These are phyloP conservation scores for Phytopythium delawarense DNA, from an alignment of 352 stramenopile species.

Conservation along the genomic window DNA sequence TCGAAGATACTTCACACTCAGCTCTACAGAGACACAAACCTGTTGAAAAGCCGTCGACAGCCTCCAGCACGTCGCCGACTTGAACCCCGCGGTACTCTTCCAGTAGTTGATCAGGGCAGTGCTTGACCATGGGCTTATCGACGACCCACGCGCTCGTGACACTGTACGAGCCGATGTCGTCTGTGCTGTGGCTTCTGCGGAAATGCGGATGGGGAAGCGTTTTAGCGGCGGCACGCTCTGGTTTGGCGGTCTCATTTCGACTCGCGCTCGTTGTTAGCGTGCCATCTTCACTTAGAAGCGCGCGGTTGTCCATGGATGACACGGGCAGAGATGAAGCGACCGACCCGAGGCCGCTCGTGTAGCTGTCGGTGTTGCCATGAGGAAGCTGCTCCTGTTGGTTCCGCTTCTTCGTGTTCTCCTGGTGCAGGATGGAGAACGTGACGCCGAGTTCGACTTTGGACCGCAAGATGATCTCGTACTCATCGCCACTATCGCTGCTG, in stretches of 20 bases:
- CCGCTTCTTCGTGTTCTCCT: constrained; percentile 28
- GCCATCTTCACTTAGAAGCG: constrained; percentile 46
- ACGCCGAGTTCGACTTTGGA: constrained; percentile 43
- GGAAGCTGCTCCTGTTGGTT: constrained; percentile 5
- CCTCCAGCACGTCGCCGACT: constrained; percentile 65
- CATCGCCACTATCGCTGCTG: constrained; percentile 12
- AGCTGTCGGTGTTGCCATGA: background rate
- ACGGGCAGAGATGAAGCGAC: constrained; percentile 31
- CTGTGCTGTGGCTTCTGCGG: constrained; percentile 55
- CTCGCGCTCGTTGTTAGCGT: constrained; percentile 6
- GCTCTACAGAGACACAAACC: constrained; percentile 16
- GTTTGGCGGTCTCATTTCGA: background rate
- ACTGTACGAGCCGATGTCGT: constrained; percentile 43
- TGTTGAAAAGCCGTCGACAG: constrained; percentile 69
- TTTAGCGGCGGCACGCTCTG: background rate
- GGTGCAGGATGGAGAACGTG: constrained; percentile 50
- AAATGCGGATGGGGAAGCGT: constrained; percentile 8
- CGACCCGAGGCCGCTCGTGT: constrained; percentile 18
- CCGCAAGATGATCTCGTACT: constrained; percentile 62
- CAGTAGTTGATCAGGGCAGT: constrained; percentile 14
- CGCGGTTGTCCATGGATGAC: constrained; percentile 24
- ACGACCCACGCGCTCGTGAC: constrained; percentile 36
- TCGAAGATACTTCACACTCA: constrained; percentile 1
- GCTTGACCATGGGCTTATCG: constrained; percentile 47
- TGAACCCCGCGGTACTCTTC: constrained; percentile 41